These are phyloP conservation scores for Gautieria morchelliformis DNA, from an alignment of 768 basidiomycete genomes.

Conservation along the genomic window DNA sequence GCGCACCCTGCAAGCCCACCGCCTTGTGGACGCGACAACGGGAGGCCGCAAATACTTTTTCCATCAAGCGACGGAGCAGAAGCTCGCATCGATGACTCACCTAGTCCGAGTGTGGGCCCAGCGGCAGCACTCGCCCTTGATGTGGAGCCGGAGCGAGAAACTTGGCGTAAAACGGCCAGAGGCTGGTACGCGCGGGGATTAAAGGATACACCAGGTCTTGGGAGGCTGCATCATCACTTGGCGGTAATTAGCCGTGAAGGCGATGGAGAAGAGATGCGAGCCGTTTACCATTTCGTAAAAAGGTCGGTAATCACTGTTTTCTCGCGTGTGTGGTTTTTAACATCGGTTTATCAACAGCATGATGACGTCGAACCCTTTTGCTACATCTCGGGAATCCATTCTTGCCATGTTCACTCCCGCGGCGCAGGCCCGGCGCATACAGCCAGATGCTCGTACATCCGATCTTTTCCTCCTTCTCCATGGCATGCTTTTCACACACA, in stretches of 20 bases:
- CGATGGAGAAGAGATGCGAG: slow-evolving; percentile 71
- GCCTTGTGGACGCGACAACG: slow-evolving; percentile 24
- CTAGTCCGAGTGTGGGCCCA: slow-evolving; percentile 72
- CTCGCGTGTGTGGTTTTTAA: slow-evolving; percentile 8
- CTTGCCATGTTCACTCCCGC: slow-evolving; percentile 78
- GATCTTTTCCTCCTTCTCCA: slow-evolving; percentile 90
- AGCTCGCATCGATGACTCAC: slow-evolving; percentile 54
- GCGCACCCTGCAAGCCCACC: slow-evolving; percentile 49
- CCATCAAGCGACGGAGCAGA: slow-evolving; percentile 30
- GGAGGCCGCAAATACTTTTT: slow-evolving; percentile 13
- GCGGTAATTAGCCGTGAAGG: slow-evolving; percentile 81
- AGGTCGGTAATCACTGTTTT: slow-evolving; percentile 45
- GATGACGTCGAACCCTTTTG: slow-evolving; percentile 83
- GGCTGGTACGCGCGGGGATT: slow-evolving; percentile 92
- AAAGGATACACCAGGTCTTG: slow-evolving; percentile 84
- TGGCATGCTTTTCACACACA: slow-evolving; percentile 95
- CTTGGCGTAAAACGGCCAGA: slow-evolving; percentile 80
- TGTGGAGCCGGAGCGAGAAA: slow-evolving; percentile 84
- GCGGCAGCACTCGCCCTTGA: slow-evolving; percentile 75
- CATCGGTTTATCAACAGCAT: slow-evolving; percentile 41
- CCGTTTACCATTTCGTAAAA: slow-evolving; percentile 90
- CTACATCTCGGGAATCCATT: slow-evolving; percentile 82
- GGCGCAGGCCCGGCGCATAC: slow-evolving; percentile 61
- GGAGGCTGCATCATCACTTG: slow-evolving; percentile 89
- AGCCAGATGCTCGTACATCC: slow-evolving; percentile 60